These are phyloP conservation scores for Dactylellina sp. DNA, from an alignment of 2,329 filamentous ascomycete species.

Conservation along the genomic window DNA sequence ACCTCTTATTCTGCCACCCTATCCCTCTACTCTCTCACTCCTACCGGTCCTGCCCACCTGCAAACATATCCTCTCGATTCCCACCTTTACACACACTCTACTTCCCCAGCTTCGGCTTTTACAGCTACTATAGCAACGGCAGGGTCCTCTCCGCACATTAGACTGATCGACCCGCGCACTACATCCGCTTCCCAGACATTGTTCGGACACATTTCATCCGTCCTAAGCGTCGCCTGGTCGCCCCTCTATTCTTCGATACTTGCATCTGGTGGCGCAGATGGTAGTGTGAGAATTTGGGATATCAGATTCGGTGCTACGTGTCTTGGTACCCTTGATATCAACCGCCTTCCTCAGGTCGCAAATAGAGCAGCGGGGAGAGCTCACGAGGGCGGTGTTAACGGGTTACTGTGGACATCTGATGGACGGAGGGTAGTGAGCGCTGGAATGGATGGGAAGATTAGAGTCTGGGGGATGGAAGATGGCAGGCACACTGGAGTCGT, in stretches of 20 bases:
- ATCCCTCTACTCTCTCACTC: slow-evolving; percentile 39
- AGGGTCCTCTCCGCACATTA: slow-evolving; percentile 84
- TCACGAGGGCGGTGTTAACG: slow-evolving; percentile 85
- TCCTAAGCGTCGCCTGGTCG: slow-evolving; percentile 81
- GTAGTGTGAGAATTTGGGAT: slow-evolving; percentile 86
- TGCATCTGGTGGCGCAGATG: slow-evolving; percentile 85
- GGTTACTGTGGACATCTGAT: slow-evolving; percentile 84
- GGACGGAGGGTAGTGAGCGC: slow-evolving; percentile 80
- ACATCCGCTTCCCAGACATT: slow-evolving; percentile 80
- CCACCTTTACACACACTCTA: slow-evolving; percentile 50
- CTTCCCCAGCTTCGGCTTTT: slow-evolving; percentile 29
- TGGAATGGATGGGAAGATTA: slow-evolving; percentile 84
- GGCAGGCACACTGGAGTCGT: slow-evolving; percentile 88
- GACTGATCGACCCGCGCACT: slow-evolving; percentile 86
- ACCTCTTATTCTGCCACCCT: slow-evolving; percentile 48
- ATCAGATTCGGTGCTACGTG: slow-evolving; percentile 81
- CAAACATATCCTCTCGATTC: slow-evolving; percentile 50
- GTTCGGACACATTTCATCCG: slow-evolving; percentile 74
- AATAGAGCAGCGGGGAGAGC: slow-evolving; percentile 69
- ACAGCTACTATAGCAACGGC: slow-evolving; percentile 83
- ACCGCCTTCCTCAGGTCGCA: slow-evolving; percentile 62
- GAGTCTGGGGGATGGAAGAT: slow-evolving; percentile 84
- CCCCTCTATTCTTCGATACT: slow-evolving; percentile 82
- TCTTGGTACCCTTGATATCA: slow-evolving; percentile 82
- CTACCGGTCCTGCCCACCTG: slow-evolving; percentile 3